Evolutionary conservation across 106 monocot genomes (phyloP).

Genomic region (Chionographis japonica): DNA sequence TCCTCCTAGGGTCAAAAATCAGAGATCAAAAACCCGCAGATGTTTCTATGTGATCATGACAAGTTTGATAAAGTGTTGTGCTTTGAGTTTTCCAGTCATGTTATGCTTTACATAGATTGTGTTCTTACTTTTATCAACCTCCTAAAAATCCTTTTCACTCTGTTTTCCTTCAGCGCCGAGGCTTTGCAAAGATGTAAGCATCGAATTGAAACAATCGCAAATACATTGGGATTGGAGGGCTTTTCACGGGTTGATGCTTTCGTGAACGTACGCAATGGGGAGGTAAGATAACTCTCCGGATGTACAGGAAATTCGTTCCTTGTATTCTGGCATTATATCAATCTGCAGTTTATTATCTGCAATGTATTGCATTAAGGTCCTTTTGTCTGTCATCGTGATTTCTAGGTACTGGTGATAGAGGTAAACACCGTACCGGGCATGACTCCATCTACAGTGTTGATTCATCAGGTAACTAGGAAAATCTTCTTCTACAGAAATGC

Average conservation of each 20-base stretch:
- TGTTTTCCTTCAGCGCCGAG: conserved; percentile 40
- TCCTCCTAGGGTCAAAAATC: too few species aligned
- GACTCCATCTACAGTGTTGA: conserved; percentile 91
- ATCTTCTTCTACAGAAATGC: not conserved
- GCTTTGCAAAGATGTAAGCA: conserved; percentile 63
- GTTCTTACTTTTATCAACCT: not conserved
- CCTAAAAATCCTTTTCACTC: not conserved
- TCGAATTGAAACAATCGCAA: conserved; percentile 69
- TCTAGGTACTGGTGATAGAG: conserved; percentile 65
- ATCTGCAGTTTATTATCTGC: too few species aligned
- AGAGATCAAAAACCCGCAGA: too few species aligned
- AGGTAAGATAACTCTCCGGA: conserved; percentile 35
- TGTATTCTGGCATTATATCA: too few species aligned
- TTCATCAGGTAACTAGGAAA: conserved; percentile 74
- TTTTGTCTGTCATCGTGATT: too few species aligned
- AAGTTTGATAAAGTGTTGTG: too few species aligned
- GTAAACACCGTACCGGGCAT: conserved; percentile 92
- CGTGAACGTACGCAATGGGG: conserved; percentile 68
- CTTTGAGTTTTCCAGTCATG: too few species aligned
- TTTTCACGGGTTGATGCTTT: conserved; percentile 93
- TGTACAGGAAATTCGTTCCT: too few species aligned
- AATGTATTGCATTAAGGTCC: too few species aligned
- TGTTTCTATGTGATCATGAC: too few species aligned
- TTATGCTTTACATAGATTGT: not conserved
- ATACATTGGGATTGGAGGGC: conserved; percentile 77